These are phyloP conservation scores for Aspergillus intermedius DNA, from an alignment of 2,329 filamentous ascomycete species.

Conservation along the genomic window DNA sequence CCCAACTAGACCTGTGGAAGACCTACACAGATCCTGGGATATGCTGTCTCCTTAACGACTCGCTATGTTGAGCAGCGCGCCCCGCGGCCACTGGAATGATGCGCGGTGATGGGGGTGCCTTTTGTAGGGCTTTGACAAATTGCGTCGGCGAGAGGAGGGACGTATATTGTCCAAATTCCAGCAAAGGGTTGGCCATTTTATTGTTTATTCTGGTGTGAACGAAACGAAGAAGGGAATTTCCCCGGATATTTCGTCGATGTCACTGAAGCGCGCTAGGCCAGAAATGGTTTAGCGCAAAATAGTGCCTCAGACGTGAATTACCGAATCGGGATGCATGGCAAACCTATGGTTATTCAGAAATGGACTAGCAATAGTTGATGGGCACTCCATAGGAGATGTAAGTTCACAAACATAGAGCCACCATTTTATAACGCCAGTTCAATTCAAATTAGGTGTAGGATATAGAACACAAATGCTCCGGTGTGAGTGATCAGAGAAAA, in stretches of 20 bases:
- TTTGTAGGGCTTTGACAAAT: neutral
- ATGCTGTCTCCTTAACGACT: slow-evolving; percentile 12
- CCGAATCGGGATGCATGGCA: too few species aligned
- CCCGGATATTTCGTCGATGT: neutral
- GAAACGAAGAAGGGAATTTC: neutral
- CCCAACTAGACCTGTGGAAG: neutral
- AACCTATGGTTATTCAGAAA: too few species aligned
- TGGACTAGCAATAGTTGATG: too few species aligned
- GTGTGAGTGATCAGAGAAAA: too few species aligned
- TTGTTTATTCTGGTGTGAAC: neutral
- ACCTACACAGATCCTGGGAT: slow-evolving; percentile 20
- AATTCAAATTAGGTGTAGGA: too few species aligned
- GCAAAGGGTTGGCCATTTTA: neutral
- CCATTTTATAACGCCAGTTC: too few species aligned
- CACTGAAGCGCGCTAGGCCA: too few species aligned
- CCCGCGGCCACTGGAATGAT: slow-evolving; percentile 21
- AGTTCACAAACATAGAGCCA: too few species aligned
- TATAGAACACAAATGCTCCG: too few species aligned
- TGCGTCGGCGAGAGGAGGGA: neutral
- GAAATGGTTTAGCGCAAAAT: too few species aligned
- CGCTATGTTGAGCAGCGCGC: slow-evolving; percentile 5
- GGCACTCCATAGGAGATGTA: too few species aligned
- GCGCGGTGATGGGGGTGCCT: slow-evolving; percentile 2
- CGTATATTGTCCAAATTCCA: neutral
- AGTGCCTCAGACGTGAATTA: too few species aligned